Evolutionary conservation across 768 basidiomycete species (phyloP).

Genomic region (Rhizopogon sp.): DNA sequence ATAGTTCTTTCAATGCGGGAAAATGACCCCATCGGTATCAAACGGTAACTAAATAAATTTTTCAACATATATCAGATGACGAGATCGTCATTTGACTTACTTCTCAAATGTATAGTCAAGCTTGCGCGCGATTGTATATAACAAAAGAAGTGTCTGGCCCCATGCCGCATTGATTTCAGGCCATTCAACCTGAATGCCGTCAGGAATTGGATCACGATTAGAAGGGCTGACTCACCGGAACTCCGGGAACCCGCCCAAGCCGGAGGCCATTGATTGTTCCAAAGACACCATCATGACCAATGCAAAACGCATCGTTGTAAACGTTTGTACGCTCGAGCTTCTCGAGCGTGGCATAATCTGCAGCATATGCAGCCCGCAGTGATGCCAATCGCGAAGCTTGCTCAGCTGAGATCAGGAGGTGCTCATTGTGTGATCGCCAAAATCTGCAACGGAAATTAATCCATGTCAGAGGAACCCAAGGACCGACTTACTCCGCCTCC

Average conservation of each 20-base stretch:
- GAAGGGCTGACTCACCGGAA: constrained; percentile 52
- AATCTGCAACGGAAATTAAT: constrained; percentile 44
- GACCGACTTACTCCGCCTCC: constrained; percentile 66
- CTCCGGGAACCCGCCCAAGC: constrained; percentile 79
- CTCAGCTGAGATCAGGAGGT: constrained; percentile 57
- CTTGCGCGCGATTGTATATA: constrained; percentile 90
- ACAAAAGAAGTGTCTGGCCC: constrained; percentile 90
- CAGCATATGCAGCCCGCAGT: constrained; percentile 71
- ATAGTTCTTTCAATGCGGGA: constrained; percentile 83
- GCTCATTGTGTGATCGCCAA: constrained; percentile 76
- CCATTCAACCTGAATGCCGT: constrained; percentile 78
- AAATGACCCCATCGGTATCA: constrained; percentile 93
- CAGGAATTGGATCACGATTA: constrained; percentile 7
- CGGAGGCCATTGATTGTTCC: constrained; percentile 98
- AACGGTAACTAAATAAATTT: constrained; percentile 59
- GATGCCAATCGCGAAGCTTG: constrained; percentile 68
- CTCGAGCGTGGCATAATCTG: constrained; percentile 72
- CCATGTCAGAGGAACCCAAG: neutral
- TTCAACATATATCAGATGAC: constrained; percentile 4
- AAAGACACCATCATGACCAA: constrained; percentile 90
- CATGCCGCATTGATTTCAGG: constrained; percentile 98
- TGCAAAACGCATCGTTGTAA: constrained; percentile 94
- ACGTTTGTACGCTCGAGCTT: constrained; percentile 90
- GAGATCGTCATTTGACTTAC: constrained; percentile 37
- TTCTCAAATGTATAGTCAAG: constrained; percentile 84